A percentile compares a stretch with the other conserved stretches of the same genome.
phyloP scores from a whole-genome alignment of 768 basidiomycete genomes.

The Cyathus striatus region DNA sequence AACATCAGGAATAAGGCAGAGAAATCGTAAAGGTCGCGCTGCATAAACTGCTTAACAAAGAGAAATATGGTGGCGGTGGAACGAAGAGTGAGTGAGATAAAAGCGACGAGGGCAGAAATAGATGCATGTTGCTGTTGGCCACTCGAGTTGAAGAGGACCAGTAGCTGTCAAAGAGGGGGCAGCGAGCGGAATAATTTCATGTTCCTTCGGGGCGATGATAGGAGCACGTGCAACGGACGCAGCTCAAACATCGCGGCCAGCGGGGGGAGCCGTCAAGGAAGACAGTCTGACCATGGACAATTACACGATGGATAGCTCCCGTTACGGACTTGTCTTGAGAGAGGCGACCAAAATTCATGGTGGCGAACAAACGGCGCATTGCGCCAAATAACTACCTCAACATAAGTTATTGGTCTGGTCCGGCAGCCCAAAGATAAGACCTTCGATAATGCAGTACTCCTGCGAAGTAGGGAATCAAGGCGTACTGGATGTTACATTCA shows the following conservation, averaged over 20 bases:
- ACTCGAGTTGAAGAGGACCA: not conserved
- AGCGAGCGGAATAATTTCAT: not conserved
- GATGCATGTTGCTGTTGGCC: conserved; percentile 21
- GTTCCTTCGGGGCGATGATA: conserved; percentile 4
- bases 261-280: conserved; percentile 79
- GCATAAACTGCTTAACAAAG: conserved; percentile 88
- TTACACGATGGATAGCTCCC: conserved; percentile 85
- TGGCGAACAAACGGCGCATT: conserved; percentile 49
- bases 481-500: too few relatives aligned
- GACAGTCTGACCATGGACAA: conserved; percentile 83
- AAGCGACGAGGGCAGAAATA: conserved; percentile 39
- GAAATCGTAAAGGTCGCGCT: conserved; percentile 86
- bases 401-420: conserved; percentile 82
- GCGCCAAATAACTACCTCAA: conserved; percentile 90
- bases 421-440: conserved; percentile 84
- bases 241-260: conserved; percentile 71
- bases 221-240: conserved; percentile 42
- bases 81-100: conserved; percentile 77
- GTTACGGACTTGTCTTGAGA: conserved; percentile 56
- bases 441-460: conserved; percentile 99
- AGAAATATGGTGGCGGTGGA: conserved; percentile 93
- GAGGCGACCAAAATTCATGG: conserved; percentile 74
- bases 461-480: conserved; percentile 90
- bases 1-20: conserved; percentile 93
- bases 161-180: not conserved